A percentile compares a stretch with the other conserved stretches of the same genome.
These are phyloP conservation scores for Cairneyella variabilis DNA, from an alignment of 495 filamentous ascomycete species.

Conservation along the genomic window DNA sequence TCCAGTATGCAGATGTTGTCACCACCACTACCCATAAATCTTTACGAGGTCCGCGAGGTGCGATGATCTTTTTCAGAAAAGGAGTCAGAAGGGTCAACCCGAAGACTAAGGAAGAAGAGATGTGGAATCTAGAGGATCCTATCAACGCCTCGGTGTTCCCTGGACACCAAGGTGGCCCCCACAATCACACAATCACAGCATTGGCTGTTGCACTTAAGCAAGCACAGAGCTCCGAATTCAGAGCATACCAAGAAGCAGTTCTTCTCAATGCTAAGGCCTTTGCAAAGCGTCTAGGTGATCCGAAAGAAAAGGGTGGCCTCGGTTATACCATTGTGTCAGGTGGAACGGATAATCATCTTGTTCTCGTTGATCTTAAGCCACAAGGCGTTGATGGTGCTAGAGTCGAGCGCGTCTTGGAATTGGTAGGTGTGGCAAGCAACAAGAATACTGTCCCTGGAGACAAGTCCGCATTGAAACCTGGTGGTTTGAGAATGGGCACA, in stretches of 20 bases:
- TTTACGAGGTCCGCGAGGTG: slow-evolving; percentile 87
- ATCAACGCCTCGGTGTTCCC: slow-evolving; percentile 98
- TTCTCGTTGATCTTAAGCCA: slow-evolving; percentile 92
- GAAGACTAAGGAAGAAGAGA: slow-evolving; percentile 77
- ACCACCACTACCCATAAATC: slow-evolving; percentile 99
- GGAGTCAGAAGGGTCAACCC: slow-evolving; percentile 78
- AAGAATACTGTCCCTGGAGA: slow-evolving; percentile 99
- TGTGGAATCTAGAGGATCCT: slow-evolving; percentile 89
- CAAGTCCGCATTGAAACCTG: slow-evolving; percentile 85
- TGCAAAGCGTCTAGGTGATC: slow-evolving; percentile 64
- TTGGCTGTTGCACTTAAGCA: slow-evolving; percentile 91
- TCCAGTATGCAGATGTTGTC: slow-evolving; percentile 84
- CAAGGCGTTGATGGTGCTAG: slow-evolving; percentile 86
- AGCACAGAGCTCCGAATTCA: slow-evolving; percentile 84
- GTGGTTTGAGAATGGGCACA: slow-evolving; percentile 86
- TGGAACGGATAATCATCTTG: slow-evolving; percentile 95
- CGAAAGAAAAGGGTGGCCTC: slow-evolving; percentile 69
- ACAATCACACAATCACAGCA: slow-evolving; percentile 98
- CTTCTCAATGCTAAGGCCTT: slow-evolving; percentile 86
- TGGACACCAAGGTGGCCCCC: slow-evolving; percentile 96
- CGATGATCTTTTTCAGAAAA: slow-evolving; percentile 97
- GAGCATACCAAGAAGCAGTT: slow-evolving; percentile 82
- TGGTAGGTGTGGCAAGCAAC: slow-evolving; percentile 93
- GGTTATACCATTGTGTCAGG: slow-evolving; percentile 91
- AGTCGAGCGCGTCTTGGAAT: slow-evolving; percentile 90